These are phyloP conservation scores for Didymellaceae sp. DNA, from an alignment of 2,329 filamentous ascomycete species.

Conservation along the genomic window DNA sequence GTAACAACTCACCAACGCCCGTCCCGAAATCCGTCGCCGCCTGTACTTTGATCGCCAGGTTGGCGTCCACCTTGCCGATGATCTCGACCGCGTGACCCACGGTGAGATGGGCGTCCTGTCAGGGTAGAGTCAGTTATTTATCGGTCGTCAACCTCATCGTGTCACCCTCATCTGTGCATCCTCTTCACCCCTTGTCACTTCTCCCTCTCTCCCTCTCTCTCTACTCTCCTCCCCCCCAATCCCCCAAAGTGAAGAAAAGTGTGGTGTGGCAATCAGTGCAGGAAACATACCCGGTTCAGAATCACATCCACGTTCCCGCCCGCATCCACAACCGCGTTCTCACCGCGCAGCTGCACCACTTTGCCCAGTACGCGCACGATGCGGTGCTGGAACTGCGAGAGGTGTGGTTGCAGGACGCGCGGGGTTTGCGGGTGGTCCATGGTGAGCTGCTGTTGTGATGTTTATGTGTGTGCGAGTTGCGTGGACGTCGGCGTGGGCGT, in stretches of 20 bases:
- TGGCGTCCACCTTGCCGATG: conserved; percentile 79
- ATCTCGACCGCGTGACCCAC: conserved; percentile 75
- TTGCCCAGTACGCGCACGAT: conserved; percentile 87
- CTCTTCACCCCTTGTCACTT: no score
- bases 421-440: conserved; percentile 63
- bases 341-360: conserved; percentile 81
- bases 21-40: conserved; percentile 72
- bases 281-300: conserved; percentile 67
- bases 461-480: no score
- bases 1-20: conserved; percentile 66
- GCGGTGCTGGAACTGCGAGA: conserved; percentile 72
- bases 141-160: background rate
- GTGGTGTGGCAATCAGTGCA: no score
- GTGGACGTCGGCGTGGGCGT: no score
- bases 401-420: conserved; percentile 80
- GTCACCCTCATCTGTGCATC: no score
- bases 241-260: background rate
- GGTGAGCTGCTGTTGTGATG: no score
- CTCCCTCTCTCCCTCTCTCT: no score
- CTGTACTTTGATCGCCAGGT: conserved; percentile 74
- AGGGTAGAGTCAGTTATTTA: background rate
- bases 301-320: conserved; percentile 76
- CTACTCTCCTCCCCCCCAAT: background rate
- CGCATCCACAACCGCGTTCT: conserved; percentile 80
- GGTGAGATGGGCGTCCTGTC: conserved; percentile 72